Evolutionary conservation across 495 filamentous ascomycete genomes (phyloP).

Genomic region (Aspergillus cristatus): DNA sequence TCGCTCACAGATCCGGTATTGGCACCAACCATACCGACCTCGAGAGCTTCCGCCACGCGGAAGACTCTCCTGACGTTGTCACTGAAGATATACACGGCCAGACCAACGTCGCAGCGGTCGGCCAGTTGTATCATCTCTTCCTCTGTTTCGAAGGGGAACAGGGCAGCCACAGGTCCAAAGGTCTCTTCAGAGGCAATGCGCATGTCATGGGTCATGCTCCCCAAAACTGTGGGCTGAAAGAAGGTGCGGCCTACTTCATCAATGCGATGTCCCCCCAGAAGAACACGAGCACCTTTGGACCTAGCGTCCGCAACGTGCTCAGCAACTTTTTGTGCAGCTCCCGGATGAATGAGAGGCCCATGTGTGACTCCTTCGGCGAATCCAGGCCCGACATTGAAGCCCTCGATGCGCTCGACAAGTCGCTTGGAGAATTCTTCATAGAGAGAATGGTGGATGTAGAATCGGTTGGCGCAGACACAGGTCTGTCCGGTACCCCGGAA

Average conservation of each 20-base stretch:
- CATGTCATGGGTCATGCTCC: constrained; percentile 58
- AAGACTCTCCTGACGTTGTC: constrained; percentile 52
- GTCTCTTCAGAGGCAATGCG: constrained; percentile 62
- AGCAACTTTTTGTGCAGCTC: constrained; percentile 7
- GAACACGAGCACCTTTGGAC: constrained; percentile 4
- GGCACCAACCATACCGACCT: constrained; percentile 39
- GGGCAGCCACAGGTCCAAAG: constrained; percentile 65
- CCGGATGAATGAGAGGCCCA: constrained; percentile 3
- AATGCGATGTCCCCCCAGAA: constrained; percentile 8
- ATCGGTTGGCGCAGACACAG: constrained; percentile 7
- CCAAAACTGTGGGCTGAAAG: constrained; percentile 64
- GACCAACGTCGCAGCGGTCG: constrained; percentile 57
- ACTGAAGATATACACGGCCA: constrained; percentile 70
- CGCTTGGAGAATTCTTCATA: neutral
- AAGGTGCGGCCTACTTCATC: constrained; percentile 49
- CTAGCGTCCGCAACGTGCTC: constrained; percentile 12
- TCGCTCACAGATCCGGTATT: constrained; percentile 27
- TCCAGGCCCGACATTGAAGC: constrained; percentile 3
- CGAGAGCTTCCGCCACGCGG: constrained; percentile 63
- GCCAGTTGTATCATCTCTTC: constrained; percentile 64
- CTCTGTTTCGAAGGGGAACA: constrained; percentile 66
- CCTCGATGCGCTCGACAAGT: constrained; percentile 1
- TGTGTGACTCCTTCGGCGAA: constrained; percentile 1
- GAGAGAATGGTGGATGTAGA: neutral
- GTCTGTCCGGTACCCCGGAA: constrained; percentile 9